Conservation (phyloP, 169 alveolate genomes). For the Cytauxzoon felis region DNA sequence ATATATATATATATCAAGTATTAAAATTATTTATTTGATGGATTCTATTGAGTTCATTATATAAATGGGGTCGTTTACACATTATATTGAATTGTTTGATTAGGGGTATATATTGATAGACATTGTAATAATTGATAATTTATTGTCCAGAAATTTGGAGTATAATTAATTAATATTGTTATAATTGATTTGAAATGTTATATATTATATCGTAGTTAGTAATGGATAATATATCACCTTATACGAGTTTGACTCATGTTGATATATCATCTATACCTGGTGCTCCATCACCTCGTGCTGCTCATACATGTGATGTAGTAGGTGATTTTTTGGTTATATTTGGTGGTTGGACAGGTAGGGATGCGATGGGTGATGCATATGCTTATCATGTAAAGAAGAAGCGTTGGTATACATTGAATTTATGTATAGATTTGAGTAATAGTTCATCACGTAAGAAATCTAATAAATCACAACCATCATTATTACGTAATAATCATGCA, state of each 20-base stretch:
- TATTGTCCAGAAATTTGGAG: no score
- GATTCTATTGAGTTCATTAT: no score
- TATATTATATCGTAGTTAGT: no score
- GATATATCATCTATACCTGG: conserved; percentile 64
- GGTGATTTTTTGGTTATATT: conserved; percentile 61
- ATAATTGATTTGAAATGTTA: no score
- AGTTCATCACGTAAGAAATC: conserved; percentile 21
- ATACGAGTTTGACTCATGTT: conserved; percentile 20
- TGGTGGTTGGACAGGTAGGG: conserved; percentile 76
- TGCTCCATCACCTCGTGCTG: conserved; percentile 74
- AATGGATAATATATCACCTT: conserved; percentile 11
- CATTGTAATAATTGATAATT: no score
- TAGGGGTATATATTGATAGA: no score
- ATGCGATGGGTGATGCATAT: conserved; percentile 70
- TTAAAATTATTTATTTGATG: no score
- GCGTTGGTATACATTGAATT: conserved; percentile 65
- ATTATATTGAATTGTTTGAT: no score
- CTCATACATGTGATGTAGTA: conserved; percentile 71
- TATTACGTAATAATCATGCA: conserved; percentile 71
- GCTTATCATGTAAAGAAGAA: conserved; percentile 61
- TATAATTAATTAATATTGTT: no score
- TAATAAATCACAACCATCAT: conserved; percentile 6
- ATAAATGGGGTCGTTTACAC: not conserved
- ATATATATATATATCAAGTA: no score
- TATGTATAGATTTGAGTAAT: conserved; percentile 44